Evolutionary conservation across 176 grass and related monocot genomes (phyloP), one percentile per base, ranked within the genome.

Genomic region (Oryza glaberrima): DNA sequence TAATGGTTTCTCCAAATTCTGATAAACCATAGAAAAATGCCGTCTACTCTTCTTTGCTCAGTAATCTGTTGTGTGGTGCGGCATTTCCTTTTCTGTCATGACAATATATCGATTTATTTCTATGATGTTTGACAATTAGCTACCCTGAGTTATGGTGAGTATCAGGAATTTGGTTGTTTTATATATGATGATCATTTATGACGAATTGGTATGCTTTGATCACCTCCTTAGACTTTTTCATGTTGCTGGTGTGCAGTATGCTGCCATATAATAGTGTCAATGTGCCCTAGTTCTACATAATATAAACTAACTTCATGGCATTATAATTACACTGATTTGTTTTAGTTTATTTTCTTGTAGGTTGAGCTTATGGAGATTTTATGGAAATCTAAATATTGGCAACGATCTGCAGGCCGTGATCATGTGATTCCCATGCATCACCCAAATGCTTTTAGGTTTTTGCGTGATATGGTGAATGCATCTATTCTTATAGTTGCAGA

Each of bases 351-450:
- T 11, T 73, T 65, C 48, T 30, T 83, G 82, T 52, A 99, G 93
- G 88, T 92, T 86, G 96, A 96, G 49, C 84, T 99, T 85, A 73
- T 99, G 86, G 88, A 94, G 48, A 89, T 98, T 87, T 75, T 98
- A 67, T 73, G 81, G 77, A 92, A 92, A 70, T 99, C 96, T 61
- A 89, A 92, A 83, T 94, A 92, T 77, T 99, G 94, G 91, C 88
- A 96, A 83, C 72, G 70, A 46, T 99, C 93, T 41, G 83, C 61
- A 0, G 96, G 96, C 9, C 83, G 84, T 83, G 96, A 96, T 72
- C 96, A 94, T 20, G 90, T 96, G 75, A 92, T 98, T 75, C 96
- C 96, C 5, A 92, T 98, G 90, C 96, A 98, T 88, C 96, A 98
- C 74, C 93, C 96, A 4, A 98, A 98, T 81, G 93, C 93, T 83